Percentiles rank a stretch among this genome's conserved stretches.
Evolutionary conservation across 495 filamentous ascomycete genomes (phyloP).

Genomic region (Hyaloscypha finlandica): DNA sequence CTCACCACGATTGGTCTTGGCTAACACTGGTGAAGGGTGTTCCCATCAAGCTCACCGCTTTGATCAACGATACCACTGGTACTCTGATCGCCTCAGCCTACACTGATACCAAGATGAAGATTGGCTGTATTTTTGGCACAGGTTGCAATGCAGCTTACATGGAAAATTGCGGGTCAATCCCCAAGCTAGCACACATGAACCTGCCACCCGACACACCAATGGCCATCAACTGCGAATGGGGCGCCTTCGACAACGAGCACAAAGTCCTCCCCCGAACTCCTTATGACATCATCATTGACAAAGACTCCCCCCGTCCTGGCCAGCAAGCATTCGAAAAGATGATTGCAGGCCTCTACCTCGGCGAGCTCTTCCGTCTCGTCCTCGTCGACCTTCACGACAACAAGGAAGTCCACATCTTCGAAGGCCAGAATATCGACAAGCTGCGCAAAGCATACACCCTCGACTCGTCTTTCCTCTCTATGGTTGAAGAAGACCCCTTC

Average conservation of each 20-base stretch:
- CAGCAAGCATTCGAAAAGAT: conserved; percentile 99
- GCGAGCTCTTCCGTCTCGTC: conserved; percentile 91
- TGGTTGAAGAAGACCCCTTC: conserved; percentile 91
- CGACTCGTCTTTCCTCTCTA: conserved; percentile 93
- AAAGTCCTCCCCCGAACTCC: conserved; percentile 85
- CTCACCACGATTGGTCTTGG: conserved; percentile 11
- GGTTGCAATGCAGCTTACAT: conserved; percentile 99
- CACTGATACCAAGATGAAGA: conserved; percentile 87
- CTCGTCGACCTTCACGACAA: conserved; percentile 83
- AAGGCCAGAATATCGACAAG: conserved; percentile 74
- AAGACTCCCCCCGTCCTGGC: conserved; percentile 88
- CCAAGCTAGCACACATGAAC: conserved; percentile 92
- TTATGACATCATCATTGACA: conserved; percentile 84
- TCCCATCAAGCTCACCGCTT: conserved; percentile 88
- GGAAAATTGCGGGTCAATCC: conserved; percentile 87
- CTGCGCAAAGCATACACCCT: conserved; percentile 82
- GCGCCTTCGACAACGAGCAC: conserved; percentile 97
- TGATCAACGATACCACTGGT: conserved; percentile 98
- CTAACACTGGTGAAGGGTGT: conserved; percentile 50
- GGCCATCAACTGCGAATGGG: conserved; percentile 99
- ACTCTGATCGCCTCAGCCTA: conserved; percentile 98
- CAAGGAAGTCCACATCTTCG: conserved; percentile 75
- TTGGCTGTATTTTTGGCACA: conserved; percentile 98
- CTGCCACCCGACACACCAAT: conserved; percentile 88
- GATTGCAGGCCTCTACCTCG: conserved; percentile 93